These are phyloP conservation scores for Pseudonectria foliicola DNA, from an alignment of 2,329 filamentous ascomycete species.

Conservation along the genomic window DNA sequence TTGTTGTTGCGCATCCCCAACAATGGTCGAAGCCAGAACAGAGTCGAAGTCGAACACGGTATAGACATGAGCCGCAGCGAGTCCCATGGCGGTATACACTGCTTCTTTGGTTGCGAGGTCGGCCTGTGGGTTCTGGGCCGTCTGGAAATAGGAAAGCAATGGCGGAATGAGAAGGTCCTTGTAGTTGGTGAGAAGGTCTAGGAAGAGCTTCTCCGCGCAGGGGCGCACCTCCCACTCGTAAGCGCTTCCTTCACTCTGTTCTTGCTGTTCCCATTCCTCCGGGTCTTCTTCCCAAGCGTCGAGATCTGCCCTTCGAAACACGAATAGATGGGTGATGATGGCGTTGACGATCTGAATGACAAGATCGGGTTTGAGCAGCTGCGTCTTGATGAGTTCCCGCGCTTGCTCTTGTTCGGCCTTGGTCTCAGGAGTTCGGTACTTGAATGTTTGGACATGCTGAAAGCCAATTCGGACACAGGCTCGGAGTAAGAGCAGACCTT, in stretches of 20 bases:
- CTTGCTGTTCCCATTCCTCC: slow-evolving; percentile 89
- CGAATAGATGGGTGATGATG: slow-evolving; percentile 80
- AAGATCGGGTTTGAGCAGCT: slow-evolving; percentile 70
- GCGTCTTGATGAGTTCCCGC: slow-evolving; percentile 59
- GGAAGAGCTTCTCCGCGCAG: slow-evolving; percentile 87
- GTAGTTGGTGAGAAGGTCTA: slow-evolving; percentile 85
- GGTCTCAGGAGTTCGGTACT: slow-evolving; percentile 66
- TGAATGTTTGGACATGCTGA: slow-evolving; percentile 73
- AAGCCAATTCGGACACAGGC: slow-evolving; percentile 82
- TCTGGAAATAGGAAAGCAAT: slow-evolving; percentile 74
- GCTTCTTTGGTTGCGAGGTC: slow-evolving; percentile 86
- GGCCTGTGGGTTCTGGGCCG: slow-evolving; percentile 56
- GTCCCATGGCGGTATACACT: slow-evolving; percentile 85
- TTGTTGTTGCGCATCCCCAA: slow-evolving; percentile 65
- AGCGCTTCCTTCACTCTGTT: slow-evolving; percentile 75
- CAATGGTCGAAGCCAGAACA: slow-evolving; percentile 68
- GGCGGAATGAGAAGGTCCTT: slow-evolving; percentile 74
- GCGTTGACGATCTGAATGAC: slow-evolving; percentile 76
- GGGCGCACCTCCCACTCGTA: slow-evolving; percentile 91
- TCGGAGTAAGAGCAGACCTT: slow-evolving; percentile 74
- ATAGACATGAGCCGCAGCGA: slow-evolving; percentile 71
- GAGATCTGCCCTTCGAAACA: slow-evolving; percentile 78
- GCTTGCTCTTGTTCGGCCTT: slow-evolving; percentile 71
- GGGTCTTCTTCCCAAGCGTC: slow-evolving; percentile 91
- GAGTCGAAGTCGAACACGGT: slow-evolving; percentile 73